Evolutionary conservation across 495 filamentous ascomycete species (phyloP).

Genomic region (Immersiella caudata): DNA sequence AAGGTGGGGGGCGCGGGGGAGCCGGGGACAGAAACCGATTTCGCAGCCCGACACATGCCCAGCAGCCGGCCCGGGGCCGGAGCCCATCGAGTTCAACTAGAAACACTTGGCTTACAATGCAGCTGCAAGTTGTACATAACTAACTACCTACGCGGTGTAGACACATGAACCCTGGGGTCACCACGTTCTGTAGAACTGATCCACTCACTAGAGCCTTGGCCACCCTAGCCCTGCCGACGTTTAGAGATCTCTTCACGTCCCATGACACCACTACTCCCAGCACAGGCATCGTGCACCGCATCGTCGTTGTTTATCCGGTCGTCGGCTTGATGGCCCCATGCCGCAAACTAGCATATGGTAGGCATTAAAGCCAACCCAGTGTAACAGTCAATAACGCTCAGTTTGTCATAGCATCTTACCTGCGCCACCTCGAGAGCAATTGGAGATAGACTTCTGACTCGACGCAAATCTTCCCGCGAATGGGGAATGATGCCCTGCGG

Average conservation of each 20-base stretch:
- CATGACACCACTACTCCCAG: neutral
- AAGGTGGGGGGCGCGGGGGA: no score
- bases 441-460: conserved; percentile 9
- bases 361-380: neutral
- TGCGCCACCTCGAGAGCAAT: neutral
- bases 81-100: neutral
- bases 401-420: neutral
- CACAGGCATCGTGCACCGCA: neutral
- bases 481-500: neutral
- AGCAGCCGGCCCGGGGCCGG: neutral
- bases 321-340: neutral
- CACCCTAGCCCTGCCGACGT: neutral
- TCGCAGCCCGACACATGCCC: neutral
- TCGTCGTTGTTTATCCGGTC: neutral
- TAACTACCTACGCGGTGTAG: neutral
- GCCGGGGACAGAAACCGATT: neutral
- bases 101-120: neutral
- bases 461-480: neutral
- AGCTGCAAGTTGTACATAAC: neutral
- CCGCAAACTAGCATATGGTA: neutral
- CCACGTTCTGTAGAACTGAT: no score
- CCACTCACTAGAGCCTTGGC: neutral
- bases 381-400: neutral
- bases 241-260: neutral
- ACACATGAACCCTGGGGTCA: neutral